These are phyloP conservation scores for Nannizziopsis barbatae DNA, from an alignment of 2,329 filamentous ascomycete species.

Conservation along the genomic window DNA sequence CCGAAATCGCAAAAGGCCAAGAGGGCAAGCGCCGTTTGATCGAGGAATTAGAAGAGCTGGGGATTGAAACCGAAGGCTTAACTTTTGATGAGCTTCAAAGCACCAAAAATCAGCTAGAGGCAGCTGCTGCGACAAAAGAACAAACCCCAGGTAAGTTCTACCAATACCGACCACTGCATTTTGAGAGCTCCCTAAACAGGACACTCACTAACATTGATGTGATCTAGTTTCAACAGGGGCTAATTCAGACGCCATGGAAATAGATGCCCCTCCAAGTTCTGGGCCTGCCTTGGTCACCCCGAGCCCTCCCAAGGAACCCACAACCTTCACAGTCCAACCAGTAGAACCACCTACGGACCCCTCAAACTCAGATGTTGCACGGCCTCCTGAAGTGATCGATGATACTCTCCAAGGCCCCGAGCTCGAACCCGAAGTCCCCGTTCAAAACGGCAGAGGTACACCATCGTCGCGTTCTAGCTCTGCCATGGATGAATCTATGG, in stretches of 20 bases:
- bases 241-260: too few species aligned
- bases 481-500: conserved; percentile 32
- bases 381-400: conserved; percentile 14
- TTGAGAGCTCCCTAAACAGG: too few species aligned
- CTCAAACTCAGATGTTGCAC: conserved; percentile 1
- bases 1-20: conserved; percentile 38
- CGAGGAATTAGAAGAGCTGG: conserved; percentile 40
- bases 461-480: conserved; percentile 23
- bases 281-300: too few species aligned
- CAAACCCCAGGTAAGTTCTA: conserved; percentile 1
- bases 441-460: conserved; percentile 13
- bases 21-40: conserved; percentile 35
- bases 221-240: background rate
- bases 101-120: conserved; percentile 17
- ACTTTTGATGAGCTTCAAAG: conserved; percentile 31
- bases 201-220: background rate
- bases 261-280: too few species aligned
- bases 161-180: background rate
- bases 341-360: background rate
- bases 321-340: background rate
- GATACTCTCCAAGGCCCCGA: conserved; percentile 10
- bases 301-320: background rate
- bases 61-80: conserved; percentile 39
- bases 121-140: background rate
- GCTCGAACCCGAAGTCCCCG: conserved; percentile 10